Conservation (phyloP, 106 monocot genomes). For the Vanilla planifolia region DNA sequence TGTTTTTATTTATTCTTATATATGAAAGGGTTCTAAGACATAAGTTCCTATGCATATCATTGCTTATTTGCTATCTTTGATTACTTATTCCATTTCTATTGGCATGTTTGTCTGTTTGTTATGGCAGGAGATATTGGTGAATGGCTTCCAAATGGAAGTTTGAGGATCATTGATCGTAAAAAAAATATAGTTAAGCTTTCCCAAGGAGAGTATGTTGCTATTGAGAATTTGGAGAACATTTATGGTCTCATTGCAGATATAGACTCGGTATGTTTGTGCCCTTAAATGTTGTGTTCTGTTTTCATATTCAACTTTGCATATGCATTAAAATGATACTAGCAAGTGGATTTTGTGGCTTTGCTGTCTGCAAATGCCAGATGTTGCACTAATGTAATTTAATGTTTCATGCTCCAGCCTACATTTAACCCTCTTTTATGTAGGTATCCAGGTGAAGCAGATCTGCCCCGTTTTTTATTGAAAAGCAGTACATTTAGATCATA, state of each 20-base stretch:
- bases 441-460: too few relatives aligned
- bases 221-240: constrained; percentile 89
- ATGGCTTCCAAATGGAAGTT: constrained; percentile 82
- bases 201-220: constrained; percentile 97
- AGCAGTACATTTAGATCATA: too few relatives aligned
- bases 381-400: background rate
- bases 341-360: background rate
- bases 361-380: background rate
- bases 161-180: constrained; percentile 93
- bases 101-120: background rate
- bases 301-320: too few relatives aligned
- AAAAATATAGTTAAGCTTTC: constrained; percentile 98
- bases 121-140: constrained; percentile 86
- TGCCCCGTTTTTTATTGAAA: too few relatives aligned
- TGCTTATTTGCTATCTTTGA: too few relatives aligned
- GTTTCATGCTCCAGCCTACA: too few relatives aligned
- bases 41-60: background rate
- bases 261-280: constrained; percentile 46
- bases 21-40: background rate
- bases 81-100: background rate
- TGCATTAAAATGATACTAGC: too few relatives aligned
- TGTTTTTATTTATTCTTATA: background rate
- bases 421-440: too few relatives aligned
- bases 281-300: background rate
- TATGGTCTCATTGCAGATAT: constrained; percentile 50